A percentile compares a stretch with the other conserved stretches of the same genome.
Evolutionary conservation across 108 stramenopile genomes (phyloP).

Genomic region (Tribonema minus): DNA sequence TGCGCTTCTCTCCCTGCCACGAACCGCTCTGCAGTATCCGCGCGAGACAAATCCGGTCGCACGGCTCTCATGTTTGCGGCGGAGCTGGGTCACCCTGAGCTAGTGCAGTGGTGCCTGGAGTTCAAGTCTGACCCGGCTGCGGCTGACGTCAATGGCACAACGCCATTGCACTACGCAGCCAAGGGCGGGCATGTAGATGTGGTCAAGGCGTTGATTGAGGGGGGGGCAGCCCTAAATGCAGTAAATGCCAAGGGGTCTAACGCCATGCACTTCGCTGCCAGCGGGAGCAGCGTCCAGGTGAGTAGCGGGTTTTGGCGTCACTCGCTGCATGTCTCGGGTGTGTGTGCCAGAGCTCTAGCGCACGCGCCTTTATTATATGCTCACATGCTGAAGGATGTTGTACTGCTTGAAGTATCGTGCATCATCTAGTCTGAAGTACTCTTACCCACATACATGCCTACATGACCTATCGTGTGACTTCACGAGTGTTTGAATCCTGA

Average conservation of each 20-base stretch:
- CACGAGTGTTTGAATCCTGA: too few relatives aligned
- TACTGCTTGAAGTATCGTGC: too few relatives aligned
- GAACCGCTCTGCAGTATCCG: too few relatives aligned
- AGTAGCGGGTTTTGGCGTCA: too few relatives aligned
- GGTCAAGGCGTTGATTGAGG: conserved; percentile 67
- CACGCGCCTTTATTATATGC: too few relatives aligned
- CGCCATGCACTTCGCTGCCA: conserved; percentile 55
- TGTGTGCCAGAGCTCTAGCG: too few relatives aligned
- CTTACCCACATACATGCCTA: too few relatives aligned
- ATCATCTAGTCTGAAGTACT: too few relatives aligned
- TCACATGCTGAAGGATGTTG: too few relatives aligned
- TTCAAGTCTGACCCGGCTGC: conserved; percentile 54
- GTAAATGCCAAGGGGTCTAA: conserved; percentile 75
- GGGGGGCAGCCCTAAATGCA: conserved; percentile 69
- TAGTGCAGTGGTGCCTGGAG: conserved; percentile 10
- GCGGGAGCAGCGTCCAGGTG: conserved; percentile 8
- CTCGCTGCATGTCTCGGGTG: too few relatives aligned
- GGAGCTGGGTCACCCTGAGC: conserved; percentile 75
- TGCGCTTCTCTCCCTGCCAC: too few relatives aligned
- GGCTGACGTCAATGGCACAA: conserved; percentile 88
- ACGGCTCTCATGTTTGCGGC: conserved; percentile 95
- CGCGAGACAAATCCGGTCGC: conserved; percentile 83
- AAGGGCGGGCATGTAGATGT: conserved; percentile 73
- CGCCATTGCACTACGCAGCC: conserved; percentile 77
- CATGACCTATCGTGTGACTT: too few relatives aligned